Conservation (phyloP, 1,284 basidiomycete species). For the Violaceomyces palustris region DNA sequence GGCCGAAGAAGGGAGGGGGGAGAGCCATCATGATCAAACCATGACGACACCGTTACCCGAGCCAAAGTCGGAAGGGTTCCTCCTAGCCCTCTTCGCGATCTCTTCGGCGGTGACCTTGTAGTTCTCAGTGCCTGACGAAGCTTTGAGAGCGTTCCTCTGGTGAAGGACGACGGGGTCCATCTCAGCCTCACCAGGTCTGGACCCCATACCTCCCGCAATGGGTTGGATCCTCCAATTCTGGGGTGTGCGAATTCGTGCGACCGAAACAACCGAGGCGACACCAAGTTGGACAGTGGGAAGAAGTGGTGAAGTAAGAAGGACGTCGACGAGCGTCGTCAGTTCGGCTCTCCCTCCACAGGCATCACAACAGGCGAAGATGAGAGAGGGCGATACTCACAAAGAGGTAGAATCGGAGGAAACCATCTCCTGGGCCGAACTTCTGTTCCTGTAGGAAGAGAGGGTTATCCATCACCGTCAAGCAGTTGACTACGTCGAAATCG, state of each 20-base stretch:
- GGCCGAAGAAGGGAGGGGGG: not conserved
- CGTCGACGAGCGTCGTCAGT: no score
- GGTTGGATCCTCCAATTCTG: constrained; percentile 47
- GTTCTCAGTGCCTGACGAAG: not conserved
- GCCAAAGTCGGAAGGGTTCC: constrained; percentile 28
- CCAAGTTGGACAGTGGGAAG: no score
- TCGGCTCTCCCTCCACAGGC: no score
- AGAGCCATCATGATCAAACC: no score
- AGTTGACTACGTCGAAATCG: constrained; percentile 93
- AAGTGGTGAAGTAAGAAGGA: no score
- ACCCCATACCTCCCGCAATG: constrained; percentile 46
- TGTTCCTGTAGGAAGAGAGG: constrained; percentile 69
- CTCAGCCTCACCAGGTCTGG: constrained; percentile 38
- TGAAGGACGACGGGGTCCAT: constrained; percentile 38
- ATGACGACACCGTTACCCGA: constrained; percentile 48
- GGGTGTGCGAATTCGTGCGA: no score
- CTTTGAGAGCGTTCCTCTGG: constrained; percentile 8
- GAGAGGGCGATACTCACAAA: constrained; percentile 53
- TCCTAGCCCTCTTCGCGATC: constrained; percentile 8
- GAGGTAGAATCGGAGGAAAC: constrained; percentile 81
- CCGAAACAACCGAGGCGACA: no score
- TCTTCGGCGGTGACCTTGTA: constrained; percentile 9
- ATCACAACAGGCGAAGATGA: no score
- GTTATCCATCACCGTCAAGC: constrained; percentile 91
- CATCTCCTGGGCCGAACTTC: constrained; percentile 85